A percentile compares a stretch with the other conserved stretches of the same genome.
Conservation (phyloP, 2,329 filamentous ascomycete genomes). For the Paraconiothyrium brasiliense region DNA sequence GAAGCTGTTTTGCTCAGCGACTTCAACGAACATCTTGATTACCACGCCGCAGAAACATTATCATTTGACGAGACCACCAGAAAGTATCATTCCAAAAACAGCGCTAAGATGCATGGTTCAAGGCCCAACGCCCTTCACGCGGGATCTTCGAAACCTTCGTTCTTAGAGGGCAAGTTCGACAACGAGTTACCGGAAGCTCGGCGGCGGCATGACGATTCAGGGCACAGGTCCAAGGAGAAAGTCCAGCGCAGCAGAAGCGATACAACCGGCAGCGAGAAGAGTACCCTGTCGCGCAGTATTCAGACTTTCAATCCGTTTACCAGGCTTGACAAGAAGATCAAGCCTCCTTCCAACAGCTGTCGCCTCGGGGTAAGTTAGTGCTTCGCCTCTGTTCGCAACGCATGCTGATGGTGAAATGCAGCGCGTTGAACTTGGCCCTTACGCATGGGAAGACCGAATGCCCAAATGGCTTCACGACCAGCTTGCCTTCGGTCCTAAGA, state of each 20-base stretch:
- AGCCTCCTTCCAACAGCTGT: constrained; percentile 40
- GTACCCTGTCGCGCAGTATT: constrained; percentile 47
- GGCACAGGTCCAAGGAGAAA: constrained; percentile 36
- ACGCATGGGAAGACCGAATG: constrained; percentile 59
- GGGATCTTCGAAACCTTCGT: constrained; percentile 32
- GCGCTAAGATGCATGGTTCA: constrained; percentile 42
- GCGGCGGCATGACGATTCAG: constrained; percentile 27
- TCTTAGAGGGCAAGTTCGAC: constrained; percentile 33
- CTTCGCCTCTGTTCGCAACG: not conserved
- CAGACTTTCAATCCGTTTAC: constrained; percentile 46
- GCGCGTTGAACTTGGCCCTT: constrained; percentile 57
- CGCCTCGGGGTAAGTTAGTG: constrained; percentile 47
- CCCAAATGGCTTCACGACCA: constrained; percentile 53
- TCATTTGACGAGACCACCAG: constrained; percentile 46
- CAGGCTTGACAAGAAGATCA: constrained; percentile 36
- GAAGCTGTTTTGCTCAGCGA: constrained; percentile 54
- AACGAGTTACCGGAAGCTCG: constrained; percentile 30
- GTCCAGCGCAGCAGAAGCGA: constrained; percentile 34
- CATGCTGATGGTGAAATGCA: constrained; percentile 34
- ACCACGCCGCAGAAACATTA: constrained; percentile 54
- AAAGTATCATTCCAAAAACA: constrained; percentile 45
- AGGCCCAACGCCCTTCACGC: constrained; percentile 21
- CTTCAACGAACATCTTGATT: constrained; percentile 58
- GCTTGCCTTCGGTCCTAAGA: constrained; percentile 52
- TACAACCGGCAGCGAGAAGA: constrained; percentile 45